These are phyloP conservation scores for Kwoniella dejecticola DNA, from an alignment of 768 basidiomycete species.

Conservation along the genomic window DNA sequence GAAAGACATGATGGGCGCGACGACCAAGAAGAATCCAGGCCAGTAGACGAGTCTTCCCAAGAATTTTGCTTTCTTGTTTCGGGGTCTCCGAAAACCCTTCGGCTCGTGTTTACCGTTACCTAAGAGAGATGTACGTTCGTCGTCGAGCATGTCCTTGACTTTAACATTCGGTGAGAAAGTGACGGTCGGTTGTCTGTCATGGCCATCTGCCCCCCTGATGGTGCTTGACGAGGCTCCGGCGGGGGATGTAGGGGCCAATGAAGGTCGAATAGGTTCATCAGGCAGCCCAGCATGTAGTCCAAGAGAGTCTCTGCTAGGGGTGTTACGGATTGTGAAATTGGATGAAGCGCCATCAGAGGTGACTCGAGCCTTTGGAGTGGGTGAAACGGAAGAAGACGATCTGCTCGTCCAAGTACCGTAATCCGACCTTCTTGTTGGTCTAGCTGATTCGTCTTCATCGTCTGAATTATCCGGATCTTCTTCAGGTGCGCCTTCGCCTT, in stretches of 20 bases:
- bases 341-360: constrained; percentile 41
- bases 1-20: constrained; percentile 84
- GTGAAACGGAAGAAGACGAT: constrained; percentile 4
- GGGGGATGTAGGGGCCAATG: not conserved
- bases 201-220: constrained; percentile 17
- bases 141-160: constrained; percentile 24
- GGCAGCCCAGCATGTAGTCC: constrained; percentile 20
- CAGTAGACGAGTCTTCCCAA: constrained; percentile 81
- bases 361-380: constrained; percentile 19
- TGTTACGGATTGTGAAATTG: constrained; percentile 28
- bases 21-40: constrained; percentile 70
- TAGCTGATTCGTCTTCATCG: constrained; percentile 55
- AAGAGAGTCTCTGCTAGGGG: not conserved
- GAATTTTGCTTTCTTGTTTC: constrained; percentile 41
- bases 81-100: constrained; percentile 41
- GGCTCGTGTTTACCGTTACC: constrained; percentile 5
- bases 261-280: constrained; percentile 49
- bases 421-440: constrained; percentile 49
- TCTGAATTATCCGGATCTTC: constrained; percentile 26
- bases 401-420: constrained; percentile 27
- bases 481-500: constrained; percentile 63
- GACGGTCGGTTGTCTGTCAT: constrained; percentile 51
- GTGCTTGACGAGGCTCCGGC: constrained; percentile 23
- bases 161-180: constrained; percentile 46
- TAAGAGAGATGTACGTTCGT: constrained; percentile 39